These are phyloP conservation scores for Plantago coronopus DNA, from an alignment of 305 asterid species.

Conservation along the genomic window DNA sequence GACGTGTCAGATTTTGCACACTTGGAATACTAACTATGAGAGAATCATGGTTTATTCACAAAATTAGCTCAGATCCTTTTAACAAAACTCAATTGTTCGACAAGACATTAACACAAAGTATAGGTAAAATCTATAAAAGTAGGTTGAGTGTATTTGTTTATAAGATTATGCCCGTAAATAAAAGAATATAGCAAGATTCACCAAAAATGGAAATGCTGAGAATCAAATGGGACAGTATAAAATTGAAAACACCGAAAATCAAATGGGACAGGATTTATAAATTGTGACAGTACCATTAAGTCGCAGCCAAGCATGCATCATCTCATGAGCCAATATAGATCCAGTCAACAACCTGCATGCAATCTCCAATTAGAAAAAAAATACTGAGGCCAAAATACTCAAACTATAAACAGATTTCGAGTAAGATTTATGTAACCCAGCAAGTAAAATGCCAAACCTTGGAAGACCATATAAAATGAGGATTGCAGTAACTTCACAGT, in stretches of 20 bases:
- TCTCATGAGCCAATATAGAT: constrained; percentile 56
- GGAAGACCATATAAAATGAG: constrained; percentile 59
- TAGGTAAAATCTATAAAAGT: no score
- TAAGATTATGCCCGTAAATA: no score
- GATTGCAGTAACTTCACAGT: constrained; percentile 56
- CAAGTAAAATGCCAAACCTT: constrained; percentile 29
- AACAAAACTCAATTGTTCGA: no score
- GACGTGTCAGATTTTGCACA: no score
- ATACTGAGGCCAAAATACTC: constrained; percentile 20
- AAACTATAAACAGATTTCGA: constrained; percentile 2
- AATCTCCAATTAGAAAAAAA: not conserved
- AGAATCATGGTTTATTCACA: no score
- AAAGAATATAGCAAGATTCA: no score
- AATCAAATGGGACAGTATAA: no score
- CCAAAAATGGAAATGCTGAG: no score
- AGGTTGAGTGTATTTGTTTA: no score
- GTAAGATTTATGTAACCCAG: not conserved
- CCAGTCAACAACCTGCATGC: constrained; percentile 48
- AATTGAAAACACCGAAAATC: not conserved
- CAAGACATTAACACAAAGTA: no score
- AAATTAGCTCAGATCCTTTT: no score
- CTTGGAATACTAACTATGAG: no score
- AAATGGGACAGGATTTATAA: not conserved
- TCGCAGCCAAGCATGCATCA: constrained; percentile 67
- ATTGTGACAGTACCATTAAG: constrained; percentile 36